Evolutionary conservation across 2,329 filamentous ascomycete genomes (phyloP), one percentile per base, ranked within the genome.

Genomic region (Hypoxylon sp.): DNA sequence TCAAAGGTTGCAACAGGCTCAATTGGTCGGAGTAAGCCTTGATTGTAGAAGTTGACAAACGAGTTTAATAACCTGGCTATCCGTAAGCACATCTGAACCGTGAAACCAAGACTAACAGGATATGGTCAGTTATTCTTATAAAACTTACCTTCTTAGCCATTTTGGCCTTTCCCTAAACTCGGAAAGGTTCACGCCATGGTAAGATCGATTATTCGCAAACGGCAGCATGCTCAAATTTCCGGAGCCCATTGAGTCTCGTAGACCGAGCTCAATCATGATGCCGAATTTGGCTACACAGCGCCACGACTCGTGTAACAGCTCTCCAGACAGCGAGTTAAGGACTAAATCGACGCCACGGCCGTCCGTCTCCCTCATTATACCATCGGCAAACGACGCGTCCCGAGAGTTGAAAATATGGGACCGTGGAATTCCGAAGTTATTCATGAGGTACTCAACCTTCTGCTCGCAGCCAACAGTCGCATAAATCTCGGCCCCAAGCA

Each of bases 261-360:
- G 82, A 5, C 82, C 82, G n/a, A 86, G 80, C 58, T 86, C 84
- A 0, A 86, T 62, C 74, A 87, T 81, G 2, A 73, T 78, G 0
- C 83, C 84, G 51, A 81, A 83, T 4, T 77, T 72, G 1, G 84
- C 82, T 2, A 87, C 74, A 50, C 82, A 84, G 0, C 78, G 66
- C 82, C 81, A 86, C 0, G 81, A 79, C 2, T 80, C 78, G 17
- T 81, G 81, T 0, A 85, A 73, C 0, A 80, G 67, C 13, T 84
- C 81, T 0, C 81, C 81, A 0, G 82, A 77, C 0, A 83, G 73
- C 0, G 80, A 80, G 70, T 83, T 84, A 4, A 85, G 74, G 0
- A 82, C 80, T 0, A 75, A 4, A 8, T 75, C 74, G 9, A 73
- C 71, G 3, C 74, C 74, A 2, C 64, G 61, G 1, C 63, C 67